phyloP scores from a whole-genome alignment of 2,329 filamentous ascomycete species.

The Fusarium beomiforme region DNA sequence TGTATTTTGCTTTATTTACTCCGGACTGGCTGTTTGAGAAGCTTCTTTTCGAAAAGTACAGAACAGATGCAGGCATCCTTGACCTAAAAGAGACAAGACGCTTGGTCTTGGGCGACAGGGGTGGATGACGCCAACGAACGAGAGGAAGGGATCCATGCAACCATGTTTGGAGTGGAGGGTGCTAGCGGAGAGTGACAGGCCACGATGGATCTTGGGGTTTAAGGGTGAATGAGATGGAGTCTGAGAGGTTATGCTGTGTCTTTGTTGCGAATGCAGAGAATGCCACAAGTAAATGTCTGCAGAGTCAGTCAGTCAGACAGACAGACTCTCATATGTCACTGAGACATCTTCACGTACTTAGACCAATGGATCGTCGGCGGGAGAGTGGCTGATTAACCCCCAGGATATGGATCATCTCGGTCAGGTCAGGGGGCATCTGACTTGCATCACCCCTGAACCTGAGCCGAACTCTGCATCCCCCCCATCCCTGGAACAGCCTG shows the following conservation, averaged over 20 bases:
- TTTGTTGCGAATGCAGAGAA: slow-evolving; percentile 9
- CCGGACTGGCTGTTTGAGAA: slow-evolving; percentile 12
- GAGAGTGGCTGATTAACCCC: slow-evolving; percentile 29
- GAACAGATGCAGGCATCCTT: background rate
- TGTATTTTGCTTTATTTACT: slow-evolving; percentile 2
- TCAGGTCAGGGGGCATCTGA: slow-evolving; percentile 32
- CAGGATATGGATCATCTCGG: background rate
- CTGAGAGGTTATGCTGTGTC: background rate
- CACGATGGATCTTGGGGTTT: background rate
- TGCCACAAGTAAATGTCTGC: background rate
- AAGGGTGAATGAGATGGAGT: background rate
- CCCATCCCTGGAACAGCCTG: slow-evolving; percentile 1
- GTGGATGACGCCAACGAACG: slow-evolving; percentile 21
- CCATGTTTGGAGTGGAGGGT: background rate
- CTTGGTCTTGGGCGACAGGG: slow-evolving; percentile 1
- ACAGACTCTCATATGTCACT: background rate
- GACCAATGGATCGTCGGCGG: background rate
- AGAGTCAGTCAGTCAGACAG: background rate
- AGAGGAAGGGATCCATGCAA: background rate
- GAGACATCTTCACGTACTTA: background rate
- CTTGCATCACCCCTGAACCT: slow-evolving; percentile 33
- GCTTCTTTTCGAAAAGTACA: slow-evolving; percentile 4
- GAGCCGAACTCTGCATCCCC: slow-evolving; percentile 8
- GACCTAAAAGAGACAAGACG: slow-evolving; percentile 13
- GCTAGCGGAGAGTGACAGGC: background rate